These are phyloP conservation scores for Saccharomyces pastorianus DNA, from an alignment of 1,139 yeast genomes.

Conservation along the genomic window DNA sequence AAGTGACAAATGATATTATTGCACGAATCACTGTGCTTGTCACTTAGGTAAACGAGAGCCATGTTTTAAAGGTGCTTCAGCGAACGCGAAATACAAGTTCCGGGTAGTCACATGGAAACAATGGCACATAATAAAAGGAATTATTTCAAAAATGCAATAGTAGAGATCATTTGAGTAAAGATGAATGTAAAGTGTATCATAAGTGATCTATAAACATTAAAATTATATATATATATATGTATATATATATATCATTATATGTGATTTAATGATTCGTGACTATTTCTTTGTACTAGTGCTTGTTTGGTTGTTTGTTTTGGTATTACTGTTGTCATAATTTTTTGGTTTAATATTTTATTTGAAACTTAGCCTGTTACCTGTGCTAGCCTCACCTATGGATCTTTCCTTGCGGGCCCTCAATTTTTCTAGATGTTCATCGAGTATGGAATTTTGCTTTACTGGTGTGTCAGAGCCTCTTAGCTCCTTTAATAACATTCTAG, in stretches of 20 bases:
- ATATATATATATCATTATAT: not conserved
- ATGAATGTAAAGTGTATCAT: not conserved
- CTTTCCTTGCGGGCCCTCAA: constrained; percentile 25
- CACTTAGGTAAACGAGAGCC: not conserved
- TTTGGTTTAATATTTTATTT: not conserved
- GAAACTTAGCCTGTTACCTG: not conserved
- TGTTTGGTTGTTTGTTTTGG: not conserved
- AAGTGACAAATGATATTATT: not conserved
- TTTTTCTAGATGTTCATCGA: constrained; percentile 24
- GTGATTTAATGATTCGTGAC: not conserved
- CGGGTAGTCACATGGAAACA: not conserved
- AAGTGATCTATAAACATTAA: not conserved
- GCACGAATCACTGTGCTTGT: not conserved
- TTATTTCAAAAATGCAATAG: not conserved
- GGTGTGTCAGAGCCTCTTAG: constrained; percentile 25
- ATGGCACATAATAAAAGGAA: not conserved
- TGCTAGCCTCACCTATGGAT: not conserved
- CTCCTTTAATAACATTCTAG: constrained; percentile 26
- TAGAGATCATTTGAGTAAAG: not conserved
- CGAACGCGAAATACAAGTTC: not conserved
- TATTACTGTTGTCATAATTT: not conserved
- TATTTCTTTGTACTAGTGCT: not conserved
- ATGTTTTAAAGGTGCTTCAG: not conserved
- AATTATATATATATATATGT: not conserved
- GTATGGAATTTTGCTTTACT: constrained; percentile 12